phyloP scores from a whole-genome alignment of 2,329 filamentous ascomycete species.

The Acrocalymma vagum region DNA sequence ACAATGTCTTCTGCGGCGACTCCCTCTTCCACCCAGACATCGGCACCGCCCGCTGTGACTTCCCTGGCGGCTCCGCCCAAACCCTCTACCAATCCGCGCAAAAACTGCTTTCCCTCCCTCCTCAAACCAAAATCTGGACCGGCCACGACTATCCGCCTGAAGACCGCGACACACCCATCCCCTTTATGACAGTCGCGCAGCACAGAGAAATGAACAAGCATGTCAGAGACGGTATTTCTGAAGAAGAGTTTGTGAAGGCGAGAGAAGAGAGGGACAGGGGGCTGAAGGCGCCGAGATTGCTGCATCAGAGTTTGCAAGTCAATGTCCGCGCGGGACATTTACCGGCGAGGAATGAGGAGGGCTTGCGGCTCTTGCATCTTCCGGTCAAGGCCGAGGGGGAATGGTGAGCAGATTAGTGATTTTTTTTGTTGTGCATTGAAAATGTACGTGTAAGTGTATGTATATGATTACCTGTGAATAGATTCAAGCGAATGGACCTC shows the following conservation, averaged over 20 bases:
- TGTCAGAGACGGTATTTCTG: conserved; percentile 27
- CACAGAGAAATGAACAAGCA: conserved; percentile 48
- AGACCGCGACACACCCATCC: conserved; percentile 25
- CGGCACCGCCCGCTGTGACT: conserved; percentile 44
- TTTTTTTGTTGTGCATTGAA: too few species aligned
- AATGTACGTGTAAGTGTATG: too few species aligned
- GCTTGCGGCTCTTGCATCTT: conserved; percentile 11
- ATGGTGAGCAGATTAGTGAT: too few species aligned
- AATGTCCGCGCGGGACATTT: conserved; percentile 50
- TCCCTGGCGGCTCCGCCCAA: conserved; percentile 43
- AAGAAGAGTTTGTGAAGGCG: conserved; percentile 44
- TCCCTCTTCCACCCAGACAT: conserved; percentile 46
- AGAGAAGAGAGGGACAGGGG: conserved; percentile 39
- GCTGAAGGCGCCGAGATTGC: conserved; percentile 42
- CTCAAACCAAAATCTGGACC: conserved; percentile 39
- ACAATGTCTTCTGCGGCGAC: conserved; percentile 47
- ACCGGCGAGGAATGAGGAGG: conserved; percentile 21
- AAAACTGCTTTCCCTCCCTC: conserved; percentile 36
- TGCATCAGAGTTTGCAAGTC: conserved; percentile 50
- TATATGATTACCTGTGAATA: too few species aligned
- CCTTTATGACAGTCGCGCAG: conserved; percentile 45
- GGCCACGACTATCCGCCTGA: conserved; percentile 47
- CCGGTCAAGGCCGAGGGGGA: conserved; percentile 8
- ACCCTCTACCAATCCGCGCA: conserved; percentile 36
- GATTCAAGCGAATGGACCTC: too few species aligned